These are phyloP conservation scores for Tremella yokohamensis DNA, from an alignment of 768 basidiomycete species.

Conservation along the genomic window DNA sequence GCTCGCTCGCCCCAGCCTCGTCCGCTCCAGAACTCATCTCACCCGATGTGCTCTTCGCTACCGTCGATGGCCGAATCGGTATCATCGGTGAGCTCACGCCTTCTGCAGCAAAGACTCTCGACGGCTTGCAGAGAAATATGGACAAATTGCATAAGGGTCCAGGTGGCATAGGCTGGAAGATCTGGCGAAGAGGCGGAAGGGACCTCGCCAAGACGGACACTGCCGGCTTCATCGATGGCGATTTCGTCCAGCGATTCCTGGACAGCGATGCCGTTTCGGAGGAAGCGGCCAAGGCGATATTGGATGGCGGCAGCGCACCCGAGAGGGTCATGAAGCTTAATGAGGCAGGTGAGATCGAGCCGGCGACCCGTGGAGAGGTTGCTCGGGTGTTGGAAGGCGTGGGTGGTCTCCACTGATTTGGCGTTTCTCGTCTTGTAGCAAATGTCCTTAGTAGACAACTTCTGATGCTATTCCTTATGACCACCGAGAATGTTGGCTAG, in stretches of 20 bases:
- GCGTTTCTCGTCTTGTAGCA: neutral
- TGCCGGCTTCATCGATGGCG: conserved; percentile 49
- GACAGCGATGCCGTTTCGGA: conserved; percentile 18
- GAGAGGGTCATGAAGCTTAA: conserved; percentile 22
- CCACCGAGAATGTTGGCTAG: too few species aligned
- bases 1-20: conserved; percentile 38
- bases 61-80: conserved; percentile 41
- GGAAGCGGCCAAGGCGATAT: conserved; percentile 27
- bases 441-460: too few species aligned
- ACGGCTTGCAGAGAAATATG: conserved; percentile 48
- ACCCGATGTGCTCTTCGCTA: conserved; percentile 45
- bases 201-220: conserved; percentile 36
- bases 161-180: conserved; percentile 34
- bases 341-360: conserved; percentile 13
- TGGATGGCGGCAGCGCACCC: conserved; percentile 26
- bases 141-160: conserved; percentile 35
- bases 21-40: conserved; percentile 26
- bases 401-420: conserved; percentile 32
- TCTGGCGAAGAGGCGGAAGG: conserved; percentile 27
- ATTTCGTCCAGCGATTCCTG: conserved; percentile 47
- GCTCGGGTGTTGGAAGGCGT: conserved; percentile 37
- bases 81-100: conserved; percentile 46
- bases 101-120: conserved; percentile 28
- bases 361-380: conserved; percentile 31
- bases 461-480: too few species aligned